phyloP scores from a whole-genome alignment of 371 early-diverging fungal species.

The Mucor velutinosus region DNA sequence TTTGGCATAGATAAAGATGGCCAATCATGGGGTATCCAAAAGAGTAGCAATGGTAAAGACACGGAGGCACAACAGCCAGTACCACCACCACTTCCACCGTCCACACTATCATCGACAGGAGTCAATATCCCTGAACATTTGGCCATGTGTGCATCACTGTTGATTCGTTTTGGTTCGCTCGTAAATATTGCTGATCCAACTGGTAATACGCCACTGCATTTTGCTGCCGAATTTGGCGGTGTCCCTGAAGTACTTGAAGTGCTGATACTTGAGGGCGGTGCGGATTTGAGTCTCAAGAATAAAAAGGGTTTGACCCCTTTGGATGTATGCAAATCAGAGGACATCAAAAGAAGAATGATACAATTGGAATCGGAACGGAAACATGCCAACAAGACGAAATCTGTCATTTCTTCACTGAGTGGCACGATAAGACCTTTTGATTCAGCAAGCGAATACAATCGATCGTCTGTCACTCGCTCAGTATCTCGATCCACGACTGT shows the following conservation, averaged over 20 bases:
- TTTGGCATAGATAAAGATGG: conserved; percentile 54
- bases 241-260: conserved; percentile 59
- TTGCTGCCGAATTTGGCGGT: conserved; percentile 65
- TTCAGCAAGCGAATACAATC: conserved; percentile 41
- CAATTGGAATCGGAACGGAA: conserved; percentile 36
- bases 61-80: neutral
- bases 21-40: conserved; percentile 49
- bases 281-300: conserved; percentile 51
- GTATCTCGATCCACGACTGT: conserved; percentile 13
- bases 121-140: conserved; percentile 37
- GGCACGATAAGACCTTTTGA: conserved; percentile 45
- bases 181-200: conserved; percentile 65
- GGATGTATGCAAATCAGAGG: conserved; percentile 49
- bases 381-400: conserved; percentile 18
- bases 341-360: conserved; percentile 18
- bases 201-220: conserved; percentile 71
- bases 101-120: neutral
- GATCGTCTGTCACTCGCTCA: conserved; percentile 19
- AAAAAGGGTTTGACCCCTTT: conserved; percentile 56
- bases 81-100: neutral
- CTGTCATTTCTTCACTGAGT: conserved; percentile 25
- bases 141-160: conserved; percentile 52
- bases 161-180: conserved; percentile 60
- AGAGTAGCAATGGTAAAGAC: conserved; percentile 21
- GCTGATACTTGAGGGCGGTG: conserved; percentile 49